These are phyloP conservation scores for Rhodamnia rubescens DNA, from an alignment of 345 rosid species.

Conservation along the genomic window DNA sequence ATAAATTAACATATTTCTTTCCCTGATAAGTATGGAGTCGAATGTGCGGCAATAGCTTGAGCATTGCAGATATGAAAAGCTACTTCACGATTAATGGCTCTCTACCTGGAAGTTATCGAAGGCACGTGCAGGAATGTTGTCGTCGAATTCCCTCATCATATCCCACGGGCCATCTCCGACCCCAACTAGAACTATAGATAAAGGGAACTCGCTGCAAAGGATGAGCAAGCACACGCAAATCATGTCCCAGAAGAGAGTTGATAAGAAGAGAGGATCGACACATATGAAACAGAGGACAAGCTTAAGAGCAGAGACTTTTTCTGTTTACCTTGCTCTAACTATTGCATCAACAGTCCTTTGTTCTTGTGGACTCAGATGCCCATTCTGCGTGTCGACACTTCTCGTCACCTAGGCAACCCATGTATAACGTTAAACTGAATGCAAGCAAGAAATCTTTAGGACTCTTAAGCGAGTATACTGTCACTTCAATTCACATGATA, in stretches of 20 bases:
- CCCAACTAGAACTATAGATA: slow-evolving; percentile 37
- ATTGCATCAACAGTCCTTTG: slow-evolving; percentile 35
- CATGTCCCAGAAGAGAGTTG: neutral
- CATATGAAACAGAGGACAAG: neutral
- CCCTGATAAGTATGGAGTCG: neutral
- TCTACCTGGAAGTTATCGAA: slow-evolving; percentile 42
- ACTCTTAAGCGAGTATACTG: neutral
- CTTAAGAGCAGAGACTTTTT: neutral
- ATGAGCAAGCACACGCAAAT: neutral
- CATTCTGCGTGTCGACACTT: slow-evolving; percentile 24
- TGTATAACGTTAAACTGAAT: neutral
- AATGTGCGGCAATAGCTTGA: neutral
- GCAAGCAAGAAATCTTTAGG: neutral
- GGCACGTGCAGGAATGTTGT: slow-evolving; percentile 37
- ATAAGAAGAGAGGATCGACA: neutral
- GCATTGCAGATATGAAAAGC: neutral
- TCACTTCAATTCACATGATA: neutral
- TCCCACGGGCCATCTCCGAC: slow-evolving; percentile 52
- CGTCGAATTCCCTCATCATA: slow-evolving; percentile 47
- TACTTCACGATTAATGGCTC: neutral
- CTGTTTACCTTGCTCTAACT: slow-evolving; percentile 28
- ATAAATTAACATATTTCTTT: neutral
- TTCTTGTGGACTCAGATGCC: slow-evolving; percentile 36
- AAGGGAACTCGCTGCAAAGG: slow-evolving; percentile 24
- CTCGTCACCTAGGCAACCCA: slow-evolving; percentile 24